Conservation (phyloP, 768 basidiomycete genomes). For the Rubroboletus satanas region DNA sequence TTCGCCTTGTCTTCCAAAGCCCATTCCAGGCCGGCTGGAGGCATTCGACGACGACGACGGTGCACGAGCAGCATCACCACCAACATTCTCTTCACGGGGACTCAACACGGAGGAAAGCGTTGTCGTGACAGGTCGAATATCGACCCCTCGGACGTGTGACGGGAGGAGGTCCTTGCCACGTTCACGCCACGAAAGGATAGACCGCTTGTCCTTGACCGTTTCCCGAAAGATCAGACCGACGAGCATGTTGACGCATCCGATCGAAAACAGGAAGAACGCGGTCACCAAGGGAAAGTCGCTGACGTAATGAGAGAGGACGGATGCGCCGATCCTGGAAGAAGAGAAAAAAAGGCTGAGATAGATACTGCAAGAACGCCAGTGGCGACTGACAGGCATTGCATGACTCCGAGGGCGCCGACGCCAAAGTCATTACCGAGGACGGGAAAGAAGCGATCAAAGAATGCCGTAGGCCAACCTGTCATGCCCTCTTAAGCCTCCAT, state of each 20-base stretch:
- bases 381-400: constrained; percentile 70
- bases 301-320: constrained; percentile 73
- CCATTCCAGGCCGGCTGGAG: constrained; percentile 46
- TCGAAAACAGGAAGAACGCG: constrained; percentile 78
- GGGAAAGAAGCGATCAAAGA: constrained; percentile 89
- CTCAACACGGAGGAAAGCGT: constrained; percentile 9
- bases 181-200: constrained; percentile 63
- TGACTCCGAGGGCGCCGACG: constrained; percentile 81
- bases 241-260: constrained; percentile 81
- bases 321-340: constrained; percentile 53
- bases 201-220: constrained; percentile 59
- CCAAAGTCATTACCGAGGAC: constrained; percentile 86
- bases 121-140: constrained; percentile 17
- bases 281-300: constrained; percentile 83
- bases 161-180: constrained; percentile 56
- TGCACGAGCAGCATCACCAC: background rate
- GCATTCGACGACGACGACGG: constrained; percentile 10
- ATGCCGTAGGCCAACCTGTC: constrained; percentile 62
- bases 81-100: constrained; percentile 11
- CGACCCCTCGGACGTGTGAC: constrained; percentile 28
- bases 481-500: background rate
- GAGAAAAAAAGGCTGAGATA: background rate
- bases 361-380: background rate
- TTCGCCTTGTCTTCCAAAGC: constrained; percentile 81
- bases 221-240: constrained; percentile 79